Conservation (phyloP, 345 rosid genomes). For the Bruguiera gymnorhiza region DNA sequence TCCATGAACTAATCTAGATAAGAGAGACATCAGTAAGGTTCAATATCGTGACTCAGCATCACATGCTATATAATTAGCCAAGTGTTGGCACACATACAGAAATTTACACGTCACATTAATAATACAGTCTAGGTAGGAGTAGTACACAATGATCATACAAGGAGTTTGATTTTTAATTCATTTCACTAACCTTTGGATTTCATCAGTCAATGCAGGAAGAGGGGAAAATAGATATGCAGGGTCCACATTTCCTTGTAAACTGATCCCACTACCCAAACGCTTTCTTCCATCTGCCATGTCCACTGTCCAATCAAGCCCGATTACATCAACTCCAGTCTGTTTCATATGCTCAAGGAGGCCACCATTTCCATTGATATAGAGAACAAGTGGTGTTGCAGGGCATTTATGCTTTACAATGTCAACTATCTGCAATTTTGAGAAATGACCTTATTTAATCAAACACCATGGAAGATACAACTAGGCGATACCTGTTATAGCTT, state of each 20-base stretch:
- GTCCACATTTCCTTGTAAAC: conserved; percentile 89
- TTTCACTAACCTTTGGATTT: conserved; percentile 58
- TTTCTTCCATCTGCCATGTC: conserved; percentile 92
- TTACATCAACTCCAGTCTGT: conserved; percentile 84
- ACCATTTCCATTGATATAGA: conserved; percentile 90
- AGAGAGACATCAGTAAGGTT: too few species aligned
- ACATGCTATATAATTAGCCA: neutral
- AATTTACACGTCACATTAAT: neutral
- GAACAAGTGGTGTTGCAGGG: conserved; percentile 82
- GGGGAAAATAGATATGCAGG: conserved; percentile 81
- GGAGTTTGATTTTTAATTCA: neutral
- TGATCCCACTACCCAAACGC: conserved; percentile 56
- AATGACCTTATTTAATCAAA: neutral
- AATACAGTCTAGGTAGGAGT: neutral
- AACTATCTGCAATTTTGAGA: conserved; percentile 52
- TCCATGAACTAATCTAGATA: too few species aligned
- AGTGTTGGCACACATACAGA: neutral
- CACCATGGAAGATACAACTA: neutral
- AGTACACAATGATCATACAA: neutral
- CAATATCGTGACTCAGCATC: too few species aligned
- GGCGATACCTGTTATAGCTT: neutral
- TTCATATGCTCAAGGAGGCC: conserved; percentile 93
- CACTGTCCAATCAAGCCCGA: conserved; percentile 95
- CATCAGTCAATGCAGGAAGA: conserved; percentile 73
- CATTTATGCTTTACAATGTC: conserved; percentile 54